Evolutionary conservation across 768 basidiomycete species (phyloP).

Genomic region (Terana coerulea): DNA sequence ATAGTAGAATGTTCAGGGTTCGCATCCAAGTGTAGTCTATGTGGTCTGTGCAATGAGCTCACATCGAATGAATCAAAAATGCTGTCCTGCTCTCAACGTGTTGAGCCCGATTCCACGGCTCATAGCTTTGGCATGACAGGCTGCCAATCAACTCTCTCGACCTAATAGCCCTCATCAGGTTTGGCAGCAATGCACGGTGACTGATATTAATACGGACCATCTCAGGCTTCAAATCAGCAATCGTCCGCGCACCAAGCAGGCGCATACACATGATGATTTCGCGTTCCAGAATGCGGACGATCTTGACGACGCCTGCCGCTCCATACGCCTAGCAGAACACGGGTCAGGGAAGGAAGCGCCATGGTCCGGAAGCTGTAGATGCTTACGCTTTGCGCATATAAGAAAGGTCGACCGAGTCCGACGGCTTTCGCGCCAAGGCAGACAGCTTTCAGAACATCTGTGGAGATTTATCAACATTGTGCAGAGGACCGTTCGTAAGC

Average conservation of each 20-base stretch:
- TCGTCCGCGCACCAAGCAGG: conserved; percentile 61
- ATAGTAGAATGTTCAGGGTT: too few relatives aligned
- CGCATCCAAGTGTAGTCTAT: too few relatives aligned
- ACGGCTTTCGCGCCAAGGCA: conserved; percentile 87
- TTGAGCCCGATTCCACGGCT: too few relatives aligned
- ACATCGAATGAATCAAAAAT: too few relatives aligned
- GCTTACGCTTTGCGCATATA: conserved; percentile 80
- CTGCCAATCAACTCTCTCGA: conserved; percentile 62
- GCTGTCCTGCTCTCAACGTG: too few relatives aligned
- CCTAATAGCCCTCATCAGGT: conserved; percentile 15
- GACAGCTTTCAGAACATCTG: conserved; percentile 84
- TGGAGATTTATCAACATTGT: neutral
- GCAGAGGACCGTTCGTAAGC: neutral
- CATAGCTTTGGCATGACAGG: conserved; percentile 29
- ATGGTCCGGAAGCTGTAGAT: neutral
- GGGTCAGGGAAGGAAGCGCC: neutral
- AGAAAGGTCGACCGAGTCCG: conserved; percentile 80
- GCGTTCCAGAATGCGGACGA: conserved; percentile 63
- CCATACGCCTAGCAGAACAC: conserved; percentile 62
- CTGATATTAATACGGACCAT: conserved; percentile 45
- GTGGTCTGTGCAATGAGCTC: too few relatives aligned
- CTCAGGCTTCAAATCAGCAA: conserved; percentile 67
- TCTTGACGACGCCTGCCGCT: conserved; percentile 61
- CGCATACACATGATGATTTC: conserved; percentile 80
- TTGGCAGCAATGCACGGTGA: neutral